Conservation (phyloP, 768 basidiomycete genomes). For the Suillus weaverae region DNA sequence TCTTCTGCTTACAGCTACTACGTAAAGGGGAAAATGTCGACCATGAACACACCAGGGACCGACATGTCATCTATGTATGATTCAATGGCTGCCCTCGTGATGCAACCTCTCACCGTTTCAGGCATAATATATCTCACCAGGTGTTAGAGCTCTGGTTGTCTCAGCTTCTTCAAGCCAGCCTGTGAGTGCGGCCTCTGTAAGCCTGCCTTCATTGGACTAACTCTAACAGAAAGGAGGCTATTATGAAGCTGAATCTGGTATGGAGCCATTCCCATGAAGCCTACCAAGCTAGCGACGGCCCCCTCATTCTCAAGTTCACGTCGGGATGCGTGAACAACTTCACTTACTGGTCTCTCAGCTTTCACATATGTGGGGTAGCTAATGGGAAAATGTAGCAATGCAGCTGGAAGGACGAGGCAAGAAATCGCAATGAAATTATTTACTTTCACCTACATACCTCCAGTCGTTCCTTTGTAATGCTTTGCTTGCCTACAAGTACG, state of each 20-base stretch:
- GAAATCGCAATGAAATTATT: not conserved
- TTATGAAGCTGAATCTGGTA: not conserved
- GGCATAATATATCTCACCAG: not conserved
- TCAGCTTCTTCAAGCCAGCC: not conserved
- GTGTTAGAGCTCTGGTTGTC: not conserved
- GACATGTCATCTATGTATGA: not conserved
- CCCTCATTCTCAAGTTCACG: not conserved
- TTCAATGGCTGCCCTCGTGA: not conserved
- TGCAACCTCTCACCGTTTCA: not conserved
- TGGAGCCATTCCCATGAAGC: not conserved
- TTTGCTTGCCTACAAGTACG: not conserved
- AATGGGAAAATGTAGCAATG: not conserved
- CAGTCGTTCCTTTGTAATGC: not conserved
- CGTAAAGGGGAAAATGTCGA: not conserved
- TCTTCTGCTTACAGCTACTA: not conserved
- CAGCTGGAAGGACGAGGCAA: not conserved
- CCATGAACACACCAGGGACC: not conserved
- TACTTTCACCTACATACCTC: not conserved
- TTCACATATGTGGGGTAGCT: slow-evolving; percentile 1
- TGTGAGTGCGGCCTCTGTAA: not conserved
- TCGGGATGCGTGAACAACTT: not conserved
- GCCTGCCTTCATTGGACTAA: not conserved
- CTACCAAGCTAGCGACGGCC: not conserved
- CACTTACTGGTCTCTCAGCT: not conserved
- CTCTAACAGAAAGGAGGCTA: not conserved